Conservation (phyloP, 192 early-diverging fungal species). For the Backusella parvicylindrica region DNA sequence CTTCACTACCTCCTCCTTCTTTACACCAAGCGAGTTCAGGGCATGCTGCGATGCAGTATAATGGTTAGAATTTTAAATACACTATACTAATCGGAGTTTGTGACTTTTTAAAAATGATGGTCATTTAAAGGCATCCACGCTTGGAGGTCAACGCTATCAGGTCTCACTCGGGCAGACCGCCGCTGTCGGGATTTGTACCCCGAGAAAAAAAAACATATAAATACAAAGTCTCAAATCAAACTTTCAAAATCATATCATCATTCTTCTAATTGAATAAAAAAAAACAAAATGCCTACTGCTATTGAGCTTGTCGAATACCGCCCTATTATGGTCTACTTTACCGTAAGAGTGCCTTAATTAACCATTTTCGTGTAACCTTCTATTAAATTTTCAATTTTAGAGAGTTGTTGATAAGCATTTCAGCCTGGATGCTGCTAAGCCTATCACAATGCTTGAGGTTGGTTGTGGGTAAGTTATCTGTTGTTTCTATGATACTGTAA, state of each 20-base stretch:
- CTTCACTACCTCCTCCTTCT: too few species aligned
- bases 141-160: too few species aligned
- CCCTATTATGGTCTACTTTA: background rate
- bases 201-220: background rate
- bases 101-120: too few species aligned
- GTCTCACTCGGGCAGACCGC: background rate
- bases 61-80: too few species aligned
- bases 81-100: too few species aligned
- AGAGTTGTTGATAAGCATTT: background rate
- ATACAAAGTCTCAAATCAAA: background rate
- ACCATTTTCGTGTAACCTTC: background rate
- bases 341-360: background rate
- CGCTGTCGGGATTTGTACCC: background rate
- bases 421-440: background rate
- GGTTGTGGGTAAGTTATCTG: background rate
- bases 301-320: background rate
- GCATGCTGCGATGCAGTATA: too few species aligned
- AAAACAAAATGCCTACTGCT: background rate
- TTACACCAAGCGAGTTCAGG: too few species aligned
- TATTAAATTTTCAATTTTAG: background rate
- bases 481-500: background rate
- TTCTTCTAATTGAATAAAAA: background rate
- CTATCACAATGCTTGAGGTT: slow-evolving; percentile 3
- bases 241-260: background rate
- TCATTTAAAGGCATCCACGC: too few species aligned